phyloP scores from a whole-genome alignment of 148 eudicot genomes.

The Bassia scoparia region DNA sequence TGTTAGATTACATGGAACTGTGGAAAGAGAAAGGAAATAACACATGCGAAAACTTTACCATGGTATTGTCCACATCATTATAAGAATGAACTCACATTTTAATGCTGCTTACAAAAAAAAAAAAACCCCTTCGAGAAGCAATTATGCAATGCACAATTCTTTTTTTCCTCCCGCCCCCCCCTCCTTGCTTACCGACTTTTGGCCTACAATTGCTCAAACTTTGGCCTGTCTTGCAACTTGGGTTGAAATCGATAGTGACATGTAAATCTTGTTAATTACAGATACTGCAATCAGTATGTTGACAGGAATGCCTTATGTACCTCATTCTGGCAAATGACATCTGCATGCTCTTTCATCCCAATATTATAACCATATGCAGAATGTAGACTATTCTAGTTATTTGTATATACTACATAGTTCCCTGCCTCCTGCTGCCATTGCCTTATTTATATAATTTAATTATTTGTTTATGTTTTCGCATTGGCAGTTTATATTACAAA shows the following conservation, averaged over 20 bases:
- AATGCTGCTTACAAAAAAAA: too few relatives aligned
- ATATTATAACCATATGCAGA: conserved; percentile 90
- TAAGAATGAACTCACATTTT: too few relatives aligned
- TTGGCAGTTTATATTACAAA: conserved; percentile 9
- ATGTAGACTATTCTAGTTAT: conserved; percentile 44
- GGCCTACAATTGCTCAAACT: background rate
- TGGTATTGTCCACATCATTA: too few relatives aligned
- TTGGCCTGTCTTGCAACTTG: background rate
- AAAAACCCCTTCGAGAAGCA: too few relatives aligned
- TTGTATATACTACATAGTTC: conserved; percentile 4
- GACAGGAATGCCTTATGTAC: conserved; percentile 85
- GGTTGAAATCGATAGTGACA: conserved; percentile 7
- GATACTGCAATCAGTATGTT: conserved; percentile 95
- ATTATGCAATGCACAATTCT: too few relatives aligned
- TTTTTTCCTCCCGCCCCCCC: too few relatives aligned
- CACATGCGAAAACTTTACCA: too few relatives aligned
- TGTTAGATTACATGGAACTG: too few relatives aligned
- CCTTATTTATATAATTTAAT: too few relatives aligned
- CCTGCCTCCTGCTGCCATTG: background rate
- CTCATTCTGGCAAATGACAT: conserved; percentile 86
- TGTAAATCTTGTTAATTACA: conserved; percentile 31
- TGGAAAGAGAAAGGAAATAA: too few relatives aligned
- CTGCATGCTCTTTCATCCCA: conserved; percentile 86
- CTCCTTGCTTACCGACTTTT: too few relatives aligned
- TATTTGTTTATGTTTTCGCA: too few relatives aligned